A percentile compares a stretch with the other conserved stretches of the same genome.
phyloP scores from a whole-genome alignment of 2,329 filamentous ascomycete genomes.

The Claviceps maximensis region DNA sequence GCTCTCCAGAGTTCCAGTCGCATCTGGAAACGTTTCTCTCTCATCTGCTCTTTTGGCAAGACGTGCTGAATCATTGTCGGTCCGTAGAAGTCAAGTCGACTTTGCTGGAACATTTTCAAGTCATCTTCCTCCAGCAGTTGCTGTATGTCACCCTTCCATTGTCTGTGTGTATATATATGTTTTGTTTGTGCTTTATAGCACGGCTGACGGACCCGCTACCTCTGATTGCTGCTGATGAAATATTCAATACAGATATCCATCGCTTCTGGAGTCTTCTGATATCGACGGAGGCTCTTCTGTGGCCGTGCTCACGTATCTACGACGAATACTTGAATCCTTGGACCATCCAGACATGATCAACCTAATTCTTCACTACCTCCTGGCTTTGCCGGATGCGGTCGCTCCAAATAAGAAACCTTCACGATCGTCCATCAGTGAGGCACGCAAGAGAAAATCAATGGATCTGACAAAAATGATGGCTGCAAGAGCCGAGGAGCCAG shows the following conservation, averaged over 20 bases:
- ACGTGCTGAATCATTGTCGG: slow-evolving; percentile 88
- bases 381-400: slow-evolving; percentile 57
- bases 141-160: too few species aligned
- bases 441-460: slow-evolving; percentile 76
- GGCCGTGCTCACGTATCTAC: slow-evolving; percentile 85
- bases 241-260: slow-evolving; percentile 60
- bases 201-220: not conserved
- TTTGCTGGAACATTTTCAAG: slow-evolving; percentile 89
- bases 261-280: slow-evolving; percentile 89
- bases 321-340: slow-evolving; percentile 77
- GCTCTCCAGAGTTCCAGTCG: slow-evolving; percentile 62
- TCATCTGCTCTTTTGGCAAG: slow-evolving; percentile 94
- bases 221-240: not conserved
- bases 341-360: slow-evolving; percentile 92
- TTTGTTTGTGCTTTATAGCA: not conserved
- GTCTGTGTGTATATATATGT: too few species aligned
- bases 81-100: slow-evolving; percentile 88
- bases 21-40: slow-evolving; percentile 90
- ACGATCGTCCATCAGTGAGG: slow-evolving; percentile 47
- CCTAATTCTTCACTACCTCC: slow-evolving; percentile 80
- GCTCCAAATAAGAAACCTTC: slow-evolving; percentile 22
- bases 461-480: slow-evolving; percentile 72
- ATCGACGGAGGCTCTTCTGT: slow-evolving; percentile 94
- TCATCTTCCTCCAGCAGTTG: slow-evolving; percentile 89
- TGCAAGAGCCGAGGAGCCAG: slow-evolving; percentile 56